These are phyloP conservation scores for Cytospora piceicola DNA, from an alignment of 2,329 filamentous ascomycete species.

Conservation along the genomic window DNA sequence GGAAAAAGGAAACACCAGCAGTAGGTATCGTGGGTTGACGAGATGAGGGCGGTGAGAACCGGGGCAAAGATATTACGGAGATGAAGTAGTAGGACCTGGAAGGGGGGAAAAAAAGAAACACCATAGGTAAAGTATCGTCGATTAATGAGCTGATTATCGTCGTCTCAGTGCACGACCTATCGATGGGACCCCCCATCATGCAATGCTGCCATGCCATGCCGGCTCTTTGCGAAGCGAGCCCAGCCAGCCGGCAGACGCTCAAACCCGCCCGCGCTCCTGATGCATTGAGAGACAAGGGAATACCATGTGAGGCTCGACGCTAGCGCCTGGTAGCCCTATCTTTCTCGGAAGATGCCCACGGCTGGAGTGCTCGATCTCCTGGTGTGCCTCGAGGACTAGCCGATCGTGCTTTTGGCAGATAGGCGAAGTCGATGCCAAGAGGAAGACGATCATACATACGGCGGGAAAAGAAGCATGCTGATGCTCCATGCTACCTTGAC, in stretches of 20 bases:
- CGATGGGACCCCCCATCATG: background rate
- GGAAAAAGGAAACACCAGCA: background rate
- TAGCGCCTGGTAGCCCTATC: background rate
- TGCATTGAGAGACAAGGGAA: background rate
- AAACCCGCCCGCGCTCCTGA: background rate
- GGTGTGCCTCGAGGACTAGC: background rate
- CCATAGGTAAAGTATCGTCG: background rate
- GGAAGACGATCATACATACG: background rate
- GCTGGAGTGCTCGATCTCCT: background rate
- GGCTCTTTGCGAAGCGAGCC: background rate
- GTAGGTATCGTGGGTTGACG: no score
- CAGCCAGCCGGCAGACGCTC: background rate
- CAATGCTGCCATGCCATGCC: background rate
- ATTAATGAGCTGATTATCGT: background rate
- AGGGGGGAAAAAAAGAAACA: background rate
- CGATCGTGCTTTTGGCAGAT: background rate
- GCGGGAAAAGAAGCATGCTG: background rate
- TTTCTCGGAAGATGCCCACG: background rate
- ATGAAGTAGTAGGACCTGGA: no score
- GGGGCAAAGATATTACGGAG: no score
- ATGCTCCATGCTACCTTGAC: background rate
- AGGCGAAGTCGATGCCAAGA: constrained; percentile 2
- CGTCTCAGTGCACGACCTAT: background rate
- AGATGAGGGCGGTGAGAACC: no score
- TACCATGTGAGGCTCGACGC: background rate